Evolutionary conservation across 108 stramenopile genomes (phyloP).

Genomic region (Conticribra guillardii): DNA sequence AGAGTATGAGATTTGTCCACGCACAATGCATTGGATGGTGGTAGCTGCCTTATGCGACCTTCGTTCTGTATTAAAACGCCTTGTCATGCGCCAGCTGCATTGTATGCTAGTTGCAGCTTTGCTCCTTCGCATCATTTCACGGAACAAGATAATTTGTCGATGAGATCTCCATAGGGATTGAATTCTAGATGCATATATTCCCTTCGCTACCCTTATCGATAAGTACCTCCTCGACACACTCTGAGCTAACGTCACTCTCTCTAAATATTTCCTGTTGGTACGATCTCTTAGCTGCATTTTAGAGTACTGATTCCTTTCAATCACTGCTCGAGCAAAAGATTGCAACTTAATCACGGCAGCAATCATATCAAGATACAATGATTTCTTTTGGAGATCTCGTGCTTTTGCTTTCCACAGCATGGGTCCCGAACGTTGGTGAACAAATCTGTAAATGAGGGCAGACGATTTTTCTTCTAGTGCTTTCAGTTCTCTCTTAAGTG

Average conservation of each 20-base stretch:
- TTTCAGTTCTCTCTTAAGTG: slow-evolving; percentile 14
- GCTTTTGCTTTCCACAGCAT: neutral
- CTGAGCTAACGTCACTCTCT: neutral
- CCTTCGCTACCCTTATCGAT: too few relatives aligned
- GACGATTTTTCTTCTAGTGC: slow-evolving; percentile 11
- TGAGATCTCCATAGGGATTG: slow-evolving; percentile 12
- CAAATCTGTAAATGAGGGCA: slow-evolving; percentile 12
- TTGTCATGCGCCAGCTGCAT: too few relatives aligned
- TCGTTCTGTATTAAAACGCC: too few relatives aligned
- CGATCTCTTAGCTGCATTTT: neutral
- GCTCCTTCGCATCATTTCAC: too few relatives aligned
- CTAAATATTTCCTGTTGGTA: neutral
- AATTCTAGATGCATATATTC: slow-evolving; percentile 14
- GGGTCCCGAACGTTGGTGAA: neutral
- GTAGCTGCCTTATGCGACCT: too few relatives aligned
- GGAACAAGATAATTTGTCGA: neutral
- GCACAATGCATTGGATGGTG: too few relatives aligned
- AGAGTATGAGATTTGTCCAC: too few relatives aligned
- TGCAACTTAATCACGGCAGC: neutral
- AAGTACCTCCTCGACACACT: too few relatives aligned
- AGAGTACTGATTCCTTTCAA: neutral
- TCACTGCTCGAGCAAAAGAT: neutral
- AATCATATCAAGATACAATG: neutral
- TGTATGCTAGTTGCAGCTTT: neutral
- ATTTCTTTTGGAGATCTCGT: neutral